Evolutionary conservation across 2,329 filamentous ascomycete species (phyloP).

Genomic region (Epichloe festucae): DNA sequence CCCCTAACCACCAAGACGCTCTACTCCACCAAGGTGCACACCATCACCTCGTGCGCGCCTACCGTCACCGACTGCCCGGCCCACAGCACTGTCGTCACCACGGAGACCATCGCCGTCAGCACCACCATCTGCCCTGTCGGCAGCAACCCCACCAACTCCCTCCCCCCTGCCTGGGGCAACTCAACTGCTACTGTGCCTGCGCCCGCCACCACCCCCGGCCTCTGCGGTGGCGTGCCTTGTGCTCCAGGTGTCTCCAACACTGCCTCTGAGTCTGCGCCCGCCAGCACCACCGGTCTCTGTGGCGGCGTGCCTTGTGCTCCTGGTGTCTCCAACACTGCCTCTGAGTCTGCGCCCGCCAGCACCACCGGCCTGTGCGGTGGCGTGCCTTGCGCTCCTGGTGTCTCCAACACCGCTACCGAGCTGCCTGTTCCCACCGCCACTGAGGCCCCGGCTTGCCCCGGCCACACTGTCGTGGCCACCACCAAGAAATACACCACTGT

Average conservation of each 20-base stretch:
- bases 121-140: slow-evolving; percentile 28
- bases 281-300: neutral
- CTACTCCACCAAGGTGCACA: slow-evolving; percentile 45
- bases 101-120: slow-evolving; percentile 24
- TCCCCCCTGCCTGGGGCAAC: slow-evolving; percentile 7
- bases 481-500: slow-evolving; percentile 44
- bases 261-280: neutral
- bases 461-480: slow-evolving; percentile 35
- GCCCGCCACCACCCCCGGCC: neutral
- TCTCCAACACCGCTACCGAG: slow-evolving; percentile 5
- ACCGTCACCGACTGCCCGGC: slow-evolving; percentile 50
- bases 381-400: slow-evolving; percentile 9
- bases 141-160: slow-evolving; percentile 10
- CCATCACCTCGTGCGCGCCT: slow-evolving; percentile 47
- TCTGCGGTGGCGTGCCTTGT: neutral
- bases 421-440: slow-evolving; percentile 5
- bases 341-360: neutral
- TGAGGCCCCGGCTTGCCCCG: slow-evolving; percentile 15
- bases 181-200: slow-evolving; percentile 7
- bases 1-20: slow-evolving; percentile 38
- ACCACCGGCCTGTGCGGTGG: slow-evolving; percentile 2
- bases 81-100: slow-evolving; percentile 22
- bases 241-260: neutral
- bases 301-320: slow-evolving; percentile 2
- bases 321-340: neutral